Evolutionary conservation across 257 asterid genomes (phyloP).

Genomic region (Solanum ossicruentum): DNA sequence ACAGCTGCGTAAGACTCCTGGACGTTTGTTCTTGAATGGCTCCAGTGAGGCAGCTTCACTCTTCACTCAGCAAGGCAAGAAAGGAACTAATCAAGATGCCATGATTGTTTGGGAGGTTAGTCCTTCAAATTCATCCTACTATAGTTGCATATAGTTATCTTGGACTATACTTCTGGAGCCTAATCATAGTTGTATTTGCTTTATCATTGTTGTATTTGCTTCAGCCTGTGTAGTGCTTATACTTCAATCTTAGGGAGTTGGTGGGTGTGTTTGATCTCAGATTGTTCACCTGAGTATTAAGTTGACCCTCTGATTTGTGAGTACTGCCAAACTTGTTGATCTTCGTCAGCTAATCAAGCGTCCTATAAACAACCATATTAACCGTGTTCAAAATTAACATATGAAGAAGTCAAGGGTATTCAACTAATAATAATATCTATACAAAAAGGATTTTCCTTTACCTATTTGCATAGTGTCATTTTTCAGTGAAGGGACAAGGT

Average conservation of each 20-base stretch:
- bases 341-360: not conserved
- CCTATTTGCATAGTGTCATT: not conserved
- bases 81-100: constrained; percentile 95
- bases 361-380: not conserved
- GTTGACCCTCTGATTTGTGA: not conserved
- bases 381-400: not conserved
- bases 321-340: not conserved
- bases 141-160: not conserved
- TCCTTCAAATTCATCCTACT: constrained; percentile 1
- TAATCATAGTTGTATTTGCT: not conserved
- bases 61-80: constrained; percentile 80
- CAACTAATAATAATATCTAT: not conserved
- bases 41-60: constrained; percentile 69
- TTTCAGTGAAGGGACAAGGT: not conserved
- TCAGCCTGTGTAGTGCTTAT: not conserved
- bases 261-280: not conserved
- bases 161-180: not conserved
- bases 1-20: constrained; percentile 55
- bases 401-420: not conserved
- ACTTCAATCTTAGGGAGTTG: not conserved
- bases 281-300: not conserved
- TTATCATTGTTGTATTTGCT: not conserved
- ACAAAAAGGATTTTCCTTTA: not conserved
- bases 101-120: constrained; percentile 97
- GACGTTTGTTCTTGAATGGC: constrained; percentile 75